Evolutionary conservation across 306 rosid genomes (phyloP).

Genomic region (Erythrophleum fordii): DNA sequence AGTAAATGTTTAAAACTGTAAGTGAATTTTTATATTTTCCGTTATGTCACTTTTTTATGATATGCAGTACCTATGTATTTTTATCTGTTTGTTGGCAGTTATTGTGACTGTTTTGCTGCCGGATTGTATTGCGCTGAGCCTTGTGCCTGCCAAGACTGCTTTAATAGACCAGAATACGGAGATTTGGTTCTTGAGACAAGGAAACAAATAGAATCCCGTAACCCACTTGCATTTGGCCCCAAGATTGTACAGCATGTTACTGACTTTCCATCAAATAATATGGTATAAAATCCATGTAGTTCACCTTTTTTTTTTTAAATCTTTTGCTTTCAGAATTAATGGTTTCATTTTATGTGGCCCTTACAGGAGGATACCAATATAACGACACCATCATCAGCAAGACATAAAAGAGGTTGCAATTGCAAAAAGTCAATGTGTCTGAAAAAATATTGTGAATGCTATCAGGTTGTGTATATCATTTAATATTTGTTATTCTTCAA

Average conservation of each 20-base stretch:
- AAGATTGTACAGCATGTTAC: slow-evolving; percentile 47
- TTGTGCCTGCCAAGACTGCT: slow-evolving; percentile 70
- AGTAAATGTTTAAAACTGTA: slow-evolving; percentile 65
- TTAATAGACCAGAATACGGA: slow-evolving; percentile 51
- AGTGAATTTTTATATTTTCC: slow-evolving; percentile 22
- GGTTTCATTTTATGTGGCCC: not conserved
- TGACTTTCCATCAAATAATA: slow-evolving; percentile 39
- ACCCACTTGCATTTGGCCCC: slow-evolving; percentile 69
- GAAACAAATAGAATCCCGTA: slow-evolving; percentile 47
- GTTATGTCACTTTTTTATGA: not conserved
- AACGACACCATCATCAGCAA: slow-evolving; percentile 54
- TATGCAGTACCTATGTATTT: not conserved
- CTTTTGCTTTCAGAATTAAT: slow-evolving; percentile 3
- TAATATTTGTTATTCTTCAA: not conserved
- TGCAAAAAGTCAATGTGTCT: slow-evolving; percentile 68
- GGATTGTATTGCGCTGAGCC: slow-evolving; percentile 50
- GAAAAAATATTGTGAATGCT: slow-evolving; percentile 72
- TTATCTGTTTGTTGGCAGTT: slow-evolving; percentile 42
- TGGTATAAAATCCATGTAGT: slow-evolving; percentile 37
- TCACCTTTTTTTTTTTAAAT: not conserved
- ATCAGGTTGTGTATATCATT: slow-evolving; percentile 46
- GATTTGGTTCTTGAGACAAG: slow-evolving; percentile 45
- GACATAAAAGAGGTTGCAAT: slow-evolving; percentile 67
- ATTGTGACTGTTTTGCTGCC: slow-evolving; percentile 69
- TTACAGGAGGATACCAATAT: slow-evolving; percentile 46